Percentiles rank a stretch among this genome's conserved stretches.
Conservation (phyloP, 495 filamentous ascomycete genomes). For the Tuber borchii region DNA sequence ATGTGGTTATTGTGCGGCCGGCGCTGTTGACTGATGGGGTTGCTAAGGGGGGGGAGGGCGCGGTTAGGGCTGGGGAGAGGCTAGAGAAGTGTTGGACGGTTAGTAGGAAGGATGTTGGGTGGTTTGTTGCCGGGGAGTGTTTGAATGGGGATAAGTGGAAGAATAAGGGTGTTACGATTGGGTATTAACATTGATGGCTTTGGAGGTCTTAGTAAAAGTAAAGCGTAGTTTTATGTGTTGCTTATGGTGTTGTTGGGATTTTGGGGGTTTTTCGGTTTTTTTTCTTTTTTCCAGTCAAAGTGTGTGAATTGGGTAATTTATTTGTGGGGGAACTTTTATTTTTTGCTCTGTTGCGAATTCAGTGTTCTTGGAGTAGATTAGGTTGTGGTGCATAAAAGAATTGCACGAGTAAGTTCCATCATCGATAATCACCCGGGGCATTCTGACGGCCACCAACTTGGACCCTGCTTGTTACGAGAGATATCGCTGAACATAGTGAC, state of each 20-base stretch:
- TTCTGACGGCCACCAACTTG: not conserved
- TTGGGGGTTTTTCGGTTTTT: not conserved
- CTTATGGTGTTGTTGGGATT: not conserved
- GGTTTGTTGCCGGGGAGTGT: slow-evolving; percentile 46
- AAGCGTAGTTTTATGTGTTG: not conserved
- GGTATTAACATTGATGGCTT: slow-evolving; percentile 30
- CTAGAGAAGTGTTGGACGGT: slow-evolving; percentile 45
- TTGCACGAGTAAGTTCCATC: not conserved
- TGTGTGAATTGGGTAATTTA: not conserved
- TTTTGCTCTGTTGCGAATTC: not conserved
- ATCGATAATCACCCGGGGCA: not conserved
- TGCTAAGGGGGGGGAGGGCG: slow-evolving; percentile 34
- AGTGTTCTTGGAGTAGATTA: not conserved
- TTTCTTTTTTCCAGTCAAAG: not conserved
- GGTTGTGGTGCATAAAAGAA: not conserved
- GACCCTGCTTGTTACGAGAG: not conserved
- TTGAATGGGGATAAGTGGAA: slow-evolving; percentile 42
- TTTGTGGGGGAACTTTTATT: not conserved
- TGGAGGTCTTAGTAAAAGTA: not conserved
- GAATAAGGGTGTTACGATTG: slow-evolving; percentile 43
- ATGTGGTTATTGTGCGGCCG: slow-evolving; percentile 44
- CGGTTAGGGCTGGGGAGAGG: slow-evolving; percentile 18
- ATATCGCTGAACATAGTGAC: too few species aligned
- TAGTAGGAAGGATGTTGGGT: slow-evolving; percentile 44
- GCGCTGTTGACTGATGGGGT: slow-evolving; percentile 44